Percentiles rank a stretch among this genome's conserved stretches.
Conservation (phyloP, 768 basidiomycete species). For the Lentinus brumalis region DNA sequence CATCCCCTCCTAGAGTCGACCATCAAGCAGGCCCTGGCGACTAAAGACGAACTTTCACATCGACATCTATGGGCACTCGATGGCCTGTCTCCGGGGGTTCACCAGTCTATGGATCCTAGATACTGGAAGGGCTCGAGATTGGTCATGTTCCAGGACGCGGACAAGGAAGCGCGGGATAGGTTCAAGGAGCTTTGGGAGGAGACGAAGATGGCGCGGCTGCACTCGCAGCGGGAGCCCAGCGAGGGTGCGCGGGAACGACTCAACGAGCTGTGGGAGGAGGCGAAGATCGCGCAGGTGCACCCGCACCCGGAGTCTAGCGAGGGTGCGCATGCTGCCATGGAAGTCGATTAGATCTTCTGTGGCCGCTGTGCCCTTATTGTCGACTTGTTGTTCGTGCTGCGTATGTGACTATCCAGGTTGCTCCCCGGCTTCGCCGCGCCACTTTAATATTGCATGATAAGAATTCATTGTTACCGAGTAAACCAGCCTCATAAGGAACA, state of each 20-base stretch:
- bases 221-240: conserved; percentile 49
- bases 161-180: conserved; percentile 37
- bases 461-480: conserved; percentile 9
- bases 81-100: conserved; percentile 65
- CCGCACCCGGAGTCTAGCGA: neutral
- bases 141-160: conserved; percentile 66
- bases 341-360: conserved; percentile 4
- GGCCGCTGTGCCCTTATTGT: neutral
- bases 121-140: conserved; percentile 53
- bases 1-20: conserved; percentile 58
- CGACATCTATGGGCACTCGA: conserved; percentile 72
- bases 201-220: conserved; percentile 56
- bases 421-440: too few relatives aligned
- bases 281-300: conserved; percentile 17
- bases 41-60: conserved; percentile 35
- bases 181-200: conserved; percentile 45
- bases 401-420: too few relatives aligned
- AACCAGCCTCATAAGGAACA: neutral
- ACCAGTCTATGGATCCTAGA: conserved; percentile 71
- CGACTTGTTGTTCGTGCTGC: neutral
- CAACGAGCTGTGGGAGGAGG: conserved; percentile 23
- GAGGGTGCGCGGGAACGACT: conserved; percentile 33
- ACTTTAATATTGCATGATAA: neutral
- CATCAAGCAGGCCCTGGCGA: conserved; percentile 42
- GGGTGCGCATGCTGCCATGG: conserved; percentile 2